Evolutionary conservation across 2,329 filamentous ascomycete genomes (phyloP).

Genomic region (Chaetomiaceae sp.): DNA sequence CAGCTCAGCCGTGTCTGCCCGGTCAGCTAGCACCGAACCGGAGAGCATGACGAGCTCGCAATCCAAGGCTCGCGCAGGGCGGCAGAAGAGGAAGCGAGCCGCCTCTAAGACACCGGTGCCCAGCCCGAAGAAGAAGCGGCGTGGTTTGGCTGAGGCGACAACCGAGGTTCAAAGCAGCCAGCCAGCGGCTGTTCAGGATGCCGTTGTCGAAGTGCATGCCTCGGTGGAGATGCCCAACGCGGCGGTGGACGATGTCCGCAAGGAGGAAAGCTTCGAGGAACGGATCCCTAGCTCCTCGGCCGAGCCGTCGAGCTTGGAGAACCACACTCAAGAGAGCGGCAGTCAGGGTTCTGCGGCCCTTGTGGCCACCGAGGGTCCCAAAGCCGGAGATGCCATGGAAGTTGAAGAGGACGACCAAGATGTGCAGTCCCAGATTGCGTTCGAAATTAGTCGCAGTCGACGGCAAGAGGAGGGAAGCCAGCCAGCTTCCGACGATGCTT

Average conservation of each 20-base stretch:
- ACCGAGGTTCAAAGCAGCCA: constrained; percentile 26
- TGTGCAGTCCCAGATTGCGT: constrained; percentile 31
- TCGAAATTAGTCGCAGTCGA: constrained; percentile 23
- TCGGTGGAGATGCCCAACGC: background rate
- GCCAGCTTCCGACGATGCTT: background rate
- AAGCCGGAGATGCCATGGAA: constrained; percentile 16
- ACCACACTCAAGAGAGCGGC: background rate
- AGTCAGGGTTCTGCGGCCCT: background rate
- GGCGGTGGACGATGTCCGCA: background rate
- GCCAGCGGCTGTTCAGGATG: background rate
- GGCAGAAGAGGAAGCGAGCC: constrained; percentile 31
- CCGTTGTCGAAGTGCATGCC: constrained; percentile 5
- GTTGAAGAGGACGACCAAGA: constrained; percentile 26
- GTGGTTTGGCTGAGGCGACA: constrained; percentile 8
- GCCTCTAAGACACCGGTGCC: constrained; percentile 24
- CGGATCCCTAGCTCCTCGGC: constrained; percentile 14
- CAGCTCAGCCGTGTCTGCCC: constrained; percentile 4
- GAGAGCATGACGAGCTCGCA: constrained; percentile 23
- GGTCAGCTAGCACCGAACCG: constrained; percentile 14
- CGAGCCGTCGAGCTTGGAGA: constrained; percentile 5
- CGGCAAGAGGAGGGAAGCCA: constrained; percentile 13
- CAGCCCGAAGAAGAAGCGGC: constrained; percentile 29
- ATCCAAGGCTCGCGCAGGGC: constrained; percentile 14
- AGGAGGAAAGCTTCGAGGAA: constrained; percentile 3
- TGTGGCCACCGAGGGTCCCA: too few species aligned